Evolutionary conservation across 148 eudicot genomes (phyloP).

Genomic region (Hydrangea macrophylla): DNA sequence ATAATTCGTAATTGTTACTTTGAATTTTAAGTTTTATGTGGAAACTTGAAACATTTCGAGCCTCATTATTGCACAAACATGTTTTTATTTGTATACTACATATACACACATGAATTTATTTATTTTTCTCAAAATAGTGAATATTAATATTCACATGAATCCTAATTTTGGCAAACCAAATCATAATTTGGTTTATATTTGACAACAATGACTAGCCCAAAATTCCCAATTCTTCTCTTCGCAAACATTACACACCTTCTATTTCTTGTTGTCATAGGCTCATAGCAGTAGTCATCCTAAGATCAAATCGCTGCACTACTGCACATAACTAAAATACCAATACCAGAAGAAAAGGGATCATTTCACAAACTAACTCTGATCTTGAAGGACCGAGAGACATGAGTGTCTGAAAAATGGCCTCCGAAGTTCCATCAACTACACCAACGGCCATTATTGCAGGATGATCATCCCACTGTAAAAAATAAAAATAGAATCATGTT

Average conservation of each 20-base stretch:
- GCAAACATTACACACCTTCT: no score
- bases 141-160: no score
- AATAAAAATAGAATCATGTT: conserved; percentile 13
- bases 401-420: conserved; percentile 57
- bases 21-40: no score
- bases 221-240: neutral
- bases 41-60: no score
- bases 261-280: neutral
- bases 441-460: conserved; percentile 77
- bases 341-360: neutral
- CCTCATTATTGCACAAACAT: no score
- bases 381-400: conserved; percentile 75
- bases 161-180: no score
- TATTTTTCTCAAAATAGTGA: no score
- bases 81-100: no score
- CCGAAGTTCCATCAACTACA: conserved; percentile 61
- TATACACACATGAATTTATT: no score
- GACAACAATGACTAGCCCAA: no score
- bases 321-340: neutral
- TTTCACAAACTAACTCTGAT: conserved; percentile 51
- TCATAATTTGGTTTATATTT: no score
- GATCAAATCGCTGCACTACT: neutral
- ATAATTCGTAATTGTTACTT: no score
- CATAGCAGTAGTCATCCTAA: neutral
- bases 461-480: conserved; percentile 60